These are phyloP conservation scores for Russula earlei DNA, from an alignment of 768 basidiomycete genomes.

Conservation along the genomic window DNA sequence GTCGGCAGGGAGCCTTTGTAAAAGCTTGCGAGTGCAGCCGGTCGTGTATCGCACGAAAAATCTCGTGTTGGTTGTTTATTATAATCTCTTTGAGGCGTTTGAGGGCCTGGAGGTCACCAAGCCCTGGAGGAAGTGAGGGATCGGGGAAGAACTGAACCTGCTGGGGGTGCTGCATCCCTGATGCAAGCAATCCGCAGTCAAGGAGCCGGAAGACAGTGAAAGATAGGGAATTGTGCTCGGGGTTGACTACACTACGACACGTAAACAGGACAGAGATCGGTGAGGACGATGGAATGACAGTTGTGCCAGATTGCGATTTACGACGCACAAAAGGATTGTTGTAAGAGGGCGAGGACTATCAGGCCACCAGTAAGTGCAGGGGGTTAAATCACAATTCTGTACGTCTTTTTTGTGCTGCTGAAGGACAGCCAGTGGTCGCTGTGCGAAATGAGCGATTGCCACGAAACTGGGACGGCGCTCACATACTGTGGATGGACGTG, in stretches of 20 bases:
- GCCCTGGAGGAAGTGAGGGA: slow-evolving; percentile 37
- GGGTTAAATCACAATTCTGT: slow-evolving; percentile 33
- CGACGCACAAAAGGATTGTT: no score
- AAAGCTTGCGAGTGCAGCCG: slow-evolving; percentile 50
- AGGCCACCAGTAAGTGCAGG: no score
- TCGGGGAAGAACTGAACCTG: slow-evolving; percentile 11
- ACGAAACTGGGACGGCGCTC: neutral
- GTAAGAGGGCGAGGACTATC: neutral
- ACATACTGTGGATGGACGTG: neutral
- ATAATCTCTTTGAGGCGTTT: slow-evolving; percentile 68
- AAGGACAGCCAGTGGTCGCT: no score
- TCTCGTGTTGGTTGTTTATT: slow-evolving; percentile 61
- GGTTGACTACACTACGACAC: neutral
- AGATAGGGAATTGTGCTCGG: slow-evolving; percentile 21
- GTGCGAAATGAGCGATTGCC: neutral
- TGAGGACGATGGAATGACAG: neutral
- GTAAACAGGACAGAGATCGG: slow-evolving; percentile 1
- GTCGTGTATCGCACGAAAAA: slow-evolving; percentile 56
- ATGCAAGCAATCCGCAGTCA: slow-evolving; percentile 19
- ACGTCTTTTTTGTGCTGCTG: no score
- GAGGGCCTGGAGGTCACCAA: slow-evolving; percentile 62
- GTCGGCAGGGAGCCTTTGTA: slow-evolving; percentile 46
- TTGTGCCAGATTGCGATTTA: neutral
- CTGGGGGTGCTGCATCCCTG: slow-evolving; percentile 10
- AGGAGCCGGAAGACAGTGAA: neutral